Evolutionary conservation across 805 yeast species (phyloP), one percentile per base, ranked within the genome.

Genomic region (Cyberlindnera amylophila): DNA sequence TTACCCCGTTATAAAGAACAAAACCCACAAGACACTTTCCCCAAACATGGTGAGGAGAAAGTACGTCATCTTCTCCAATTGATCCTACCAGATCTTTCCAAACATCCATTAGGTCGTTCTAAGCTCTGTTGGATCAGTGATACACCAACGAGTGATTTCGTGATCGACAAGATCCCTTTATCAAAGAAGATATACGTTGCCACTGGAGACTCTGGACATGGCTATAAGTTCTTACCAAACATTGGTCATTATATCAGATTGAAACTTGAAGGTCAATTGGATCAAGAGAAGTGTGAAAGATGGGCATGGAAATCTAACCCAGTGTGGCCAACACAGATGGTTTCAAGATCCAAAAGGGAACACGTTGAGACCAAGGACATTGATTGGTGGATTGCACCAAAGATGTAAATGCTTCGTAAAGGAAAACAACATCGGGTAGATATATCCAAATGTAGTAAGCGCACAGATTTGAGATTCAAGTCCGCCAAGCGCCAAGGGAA

Each of bases 141-240:
- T 45, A 64, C 75, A 6, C 49, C 65, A 8, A 66, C 67, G 42
- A 58, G 67, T 7, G 65, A 71, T 42, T 71, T 70, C 41, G 52
- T 72, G 12, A 64, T 72, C 17, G 72, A 70, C 46, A 44, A 44
- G 21, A 59, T 66, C 17, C 77, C 76, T 2, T 50, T 50, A 1
- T 46, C 47, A 14, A 32, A 41, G 0, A 63, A 62, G 21, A 55
- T 69, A 2, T 62, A 46, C 38, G 66, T 72, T n/a, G 75, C 74
- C 0, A 60, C 71, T 10, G 78, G 78, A 14, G 77, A 72, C 50
- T 65, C 75, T 4, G 74, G 76, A 8, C 77, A 72, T 52, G 74
- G 64, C 4, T 72, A 65, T 55, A 72, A 72, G 51, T 68, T 68
- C 34, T 48, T 72, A 41, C 78, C 78, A 13, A 66, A 61, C 33